phyloP scores from a whole-genome alignment of 805 yeast genomes.

The Starmerella vaccinii region DNA sequence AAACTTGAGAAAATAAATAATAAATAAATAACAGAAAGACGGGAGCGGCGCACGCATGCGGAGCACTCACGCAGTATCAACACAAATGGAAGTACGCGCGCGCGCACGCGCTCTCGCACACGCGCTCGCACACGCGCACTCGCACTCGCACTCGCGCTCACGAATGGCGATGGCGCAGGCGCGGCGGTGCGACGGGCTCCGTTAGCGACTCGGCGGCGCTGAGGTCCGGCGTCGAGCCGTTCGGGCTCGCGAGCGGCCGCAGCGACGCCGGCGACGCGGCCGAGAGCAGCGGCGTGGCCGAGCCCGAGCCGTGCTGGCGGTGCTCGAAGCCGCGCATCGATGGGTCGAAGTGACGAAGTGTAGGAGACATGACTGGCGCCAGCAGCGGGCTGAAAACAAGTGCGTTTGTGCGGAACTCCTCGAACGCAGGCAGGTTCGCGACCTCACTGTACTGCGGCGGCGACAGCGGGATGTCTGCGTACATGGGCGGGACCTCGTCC shows the following conservation, averaged over 20 bases:
- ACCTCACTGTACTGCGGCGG: constrained; percentile 67
- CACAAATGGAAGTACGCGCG: too few species aligned
- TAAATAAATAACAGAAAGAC: not conserved
- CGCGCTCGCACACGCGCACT: too few species aligned
- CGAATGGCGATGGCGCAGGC: not conserved
- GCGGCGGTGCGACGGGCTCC: constrained; percentile 2
- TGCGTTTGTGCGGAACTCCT: constrained; percentile 22
- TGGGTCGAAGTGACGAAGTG: constrained; percentile 25
- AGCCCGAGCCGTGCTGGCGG: not conserved
- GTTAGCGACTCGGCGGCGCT: not conserved
- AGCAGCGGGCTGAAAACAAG: constrained; percentile 24
- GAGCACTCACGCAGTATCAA: too few species aligned
- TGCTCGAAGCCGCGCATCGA: constrained; percentile 23
- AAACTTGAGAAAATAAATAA: constrained; percentile 3
- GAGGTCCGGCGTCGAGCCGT: constrained; percentile 1
- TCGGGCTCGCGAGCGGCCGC: not conserved
- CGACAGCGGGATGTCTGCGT: constrained; percentile 72
- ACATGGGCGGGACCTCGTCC: constrained; percentile 97
- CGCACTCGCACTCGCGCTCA: too few species aligned
- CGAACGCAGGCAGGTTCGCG: constrained; percentile 25
- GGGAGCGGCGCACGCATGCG: too few species aligned
- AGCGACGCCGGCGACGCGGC: constrained; percentile 2
- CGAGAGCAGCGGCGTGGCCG: not conserved
- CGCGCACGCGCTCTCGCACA: too few species aligned
- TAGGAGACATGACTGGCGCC: constrained; percentile 23